A percentile compares a stretch with the other conserved stretches of the same genome.
Conservation (phyloP, 1,139 yeast genomes). For the Blastobotrys capitulatus region DNA sequence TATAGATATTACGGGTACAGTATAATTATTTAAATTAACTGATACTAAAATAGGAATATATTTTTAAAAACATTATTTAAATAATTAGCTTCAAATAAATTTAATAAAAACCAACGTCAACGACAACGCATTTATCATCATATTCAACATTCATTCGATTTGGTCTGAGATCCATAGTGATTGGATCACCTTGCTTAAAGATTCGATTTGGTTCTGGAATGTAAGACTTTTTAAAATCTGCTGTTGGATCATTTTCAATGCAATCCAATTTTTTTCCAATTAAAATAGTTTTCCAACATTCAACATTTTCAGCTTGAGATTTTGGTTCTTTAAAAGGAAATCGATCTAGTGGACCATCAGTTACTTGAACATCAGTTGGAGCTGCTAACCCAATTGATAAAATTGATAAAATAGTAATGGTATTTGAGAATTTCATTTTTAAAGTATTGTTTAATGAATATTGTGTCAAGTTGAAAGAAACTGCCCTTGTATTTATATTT, state of each 20-base stretch:
- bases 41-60: no score
- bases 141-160: conserved; percentile 10
- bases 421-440: background rate
- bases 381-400: background rate
- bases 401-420: background rate
- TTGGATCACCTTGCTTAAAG: conserved; percentile 4
- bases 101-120: background rate
- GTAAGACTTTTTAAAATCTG: conserved; percentile 1
- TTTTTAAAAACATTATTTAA: no score
- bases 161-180: conserved; percentile 11
- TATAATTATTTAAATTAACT: no score
- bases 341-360: no score
- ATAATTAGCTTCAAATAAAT: no score
- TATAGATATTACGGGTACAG: no score
- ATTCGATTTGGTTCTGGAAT: conserved; percentile 11
- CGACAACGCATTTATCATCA: background rate
- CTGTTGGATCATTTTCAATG: background rate
- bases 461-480: background rate
- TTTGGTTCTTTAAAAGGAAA: no score
- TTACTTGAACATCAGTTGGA: no score
- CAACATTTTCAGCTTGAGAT: background rate
- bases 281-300: background rate
- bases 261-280: background rate
- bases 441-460: no score
- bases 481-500: no score